Percentiles rank a stretch among this genome's conserved stretches.
Conservation (phyloP, 2,329 filamentous ascomycete genomes). For the Parafenestella ontariensis region DNA sequence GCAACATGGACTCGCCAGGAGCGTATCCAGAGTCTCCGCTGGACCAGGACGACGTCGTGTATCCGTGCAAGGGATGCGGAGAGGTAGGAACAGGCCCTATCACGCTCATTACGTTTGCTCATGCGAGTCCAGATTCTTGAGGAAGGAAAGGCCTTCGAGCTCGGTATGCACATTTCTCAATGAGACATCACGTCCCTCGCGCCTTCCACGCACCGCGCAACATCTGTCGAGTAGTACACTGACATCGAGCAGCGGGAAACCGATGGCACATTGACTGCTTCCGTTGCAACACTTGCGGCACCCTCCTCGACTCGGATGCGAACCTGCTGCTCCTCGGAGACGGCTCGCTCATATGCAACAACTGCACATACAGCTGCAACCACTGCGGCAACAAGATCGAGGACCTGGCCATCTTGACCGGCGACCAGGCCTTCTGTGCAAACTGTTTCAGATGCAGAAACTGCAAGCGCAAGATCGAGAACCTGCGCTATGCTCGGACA, state of each 20-base stretch:
- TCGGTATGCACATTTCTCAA: constrained; percentile 70
- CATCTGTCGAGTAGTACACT: constrained; percentile 20
- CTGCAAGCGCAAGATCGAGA: constrained; percentile 98
- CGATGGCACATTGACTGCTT: constrained; percentile 99
- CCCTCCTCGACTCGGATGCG: constrained; percentile 95
- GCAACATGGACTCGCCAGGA: constrained; percentile 62
- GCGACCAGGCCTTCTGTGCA: constrained; percentile 96
- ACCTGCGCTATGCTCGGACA: constrained; percentile 94
- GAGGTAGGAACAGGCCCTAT: constrained; percentile 37
- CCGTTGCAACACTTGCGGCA: constrained; percentile 93
- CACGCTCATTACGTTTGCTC: constrained; percentile 20
- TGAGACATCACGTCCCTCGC: constrained; percentile 24
- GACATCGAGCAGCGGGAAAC: constrained; percentile 74
- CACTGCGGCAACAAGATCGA: constrained; percentile 98
- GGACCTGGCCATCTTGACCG: constrained; percentile 94
- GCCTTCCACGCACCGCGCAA: constrained; percentile 12
- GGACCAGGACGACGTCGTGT: constrained; percentile 57
- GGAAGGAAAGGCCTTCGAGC: constrained; percentile 97
- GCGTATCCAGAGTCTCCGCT: constrained; percentile 60
- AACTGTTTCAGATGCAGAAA: constrained; percentile 97
- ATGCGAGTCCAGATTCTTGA: constrained; percentile 78
- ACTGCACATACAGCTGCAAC: constrained; percentile 98
- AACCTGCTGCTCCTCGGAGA: constrained; percentile 97
- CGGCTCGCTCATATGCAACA: constrained; percentile 97
- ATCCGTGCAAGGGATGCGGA: constrained; percentile 71